Evolutionary conservation across 116 monocot genomes (phyloP).

Genomic region (Phalaenopsis hybrid): DNA sequence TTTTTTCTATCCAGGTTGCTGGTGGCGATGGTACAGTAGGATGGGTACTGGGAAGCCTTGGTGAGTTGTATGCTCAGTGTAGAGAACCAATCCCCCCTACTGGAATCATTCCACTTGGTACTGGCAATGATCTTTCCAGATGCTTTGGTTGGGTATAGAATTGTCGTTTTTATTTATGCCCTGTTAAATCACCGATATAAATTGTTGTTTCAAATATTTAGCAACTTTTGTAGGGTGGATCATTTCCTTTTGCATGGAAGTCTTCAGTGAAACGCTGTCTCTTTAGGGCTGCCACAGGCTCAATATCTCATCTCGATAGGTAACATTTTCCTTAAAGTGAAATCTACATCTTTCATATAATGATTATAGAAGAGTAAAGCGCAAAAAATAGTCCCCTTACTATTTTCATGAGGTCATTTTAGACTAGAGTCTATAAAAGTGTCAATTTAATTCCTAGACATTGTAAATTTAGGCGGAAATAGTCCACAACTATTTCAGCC

Average conservation of each 20-base stretch:
- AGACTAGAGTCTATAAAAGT: too few relatives aligned
- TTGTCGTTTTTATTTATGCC: neutral
- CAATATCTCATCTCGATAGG: constrained; percentile 76
- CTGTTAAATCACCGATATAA: neutral
- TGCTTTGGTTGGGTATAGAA: constrained; percentile 84
- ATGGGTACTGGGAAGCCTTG: constrained; percentile 72
- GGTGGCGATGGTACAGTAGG: constrained; percentile 97
- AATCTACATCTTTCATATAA: too few relatives aligned
- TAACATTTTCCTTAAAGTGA: constrained; percentile 11
- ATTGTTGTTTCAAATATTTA: constrained; percentile 4
- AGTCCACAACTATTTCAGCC: too few relatives aligned
- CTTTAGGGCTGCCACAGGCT: constrained; percentile 42
- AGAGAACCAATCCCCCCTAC: constrained; percentile 76
- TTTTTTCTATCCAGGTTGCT: constrained; percentile 52
- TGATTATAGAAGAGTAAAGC: too few relatives aligned
- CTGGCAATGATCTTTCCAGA: constrained; percentile 97
- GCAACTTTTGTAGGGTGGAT: constrained; percentile 58
- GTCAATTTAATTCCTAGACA: too few relatives aligned
- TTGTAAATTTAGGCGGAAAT: too few relatives aligned
- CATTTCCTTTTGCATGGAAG: constrained; percentile 88
- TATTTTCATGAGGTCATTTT: too few relatives aligned
- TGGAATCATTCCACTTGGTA: constrained; percentile 92
- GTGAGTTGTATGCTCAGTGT: constrained; percentile 49
- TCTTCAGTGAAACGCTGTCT: constrained; percentile 64
- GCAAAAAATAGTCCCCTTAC: too few relatives aligned